Conservation (phyloP, 257 asterid genomes). For the Voacanga thouarsii region DNA sequence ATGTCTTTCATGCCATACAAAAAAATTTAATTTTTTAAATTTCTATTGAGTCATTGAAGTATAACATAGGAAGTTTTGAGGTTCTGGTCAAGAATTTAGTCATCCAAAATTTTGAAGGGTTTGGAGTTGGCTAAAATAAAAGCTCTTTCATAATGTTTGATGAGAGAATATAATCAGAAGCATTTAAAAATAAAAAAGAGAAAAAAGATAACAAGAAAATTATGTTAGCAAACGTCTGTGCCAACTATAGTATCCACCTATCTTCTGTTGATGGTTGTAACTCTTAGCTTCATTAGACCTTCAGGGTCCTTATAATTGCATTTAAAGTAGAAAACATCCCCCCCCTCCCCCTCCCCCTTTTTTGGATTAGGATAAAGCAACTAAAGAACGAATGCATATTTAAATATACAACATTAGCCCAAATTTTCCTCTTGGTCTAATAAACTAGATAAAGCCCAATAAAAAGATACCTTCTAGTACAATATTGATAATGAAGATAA, state of each 20-base stretch:
- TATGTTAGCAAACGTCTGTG: constrained; percentile 50
- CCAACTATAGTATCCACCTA: constrained; percentile 81
- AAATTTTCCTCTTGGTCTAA: not conserved
- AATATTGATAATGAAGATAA: no score
- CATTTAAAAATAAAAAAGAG: not conserved
- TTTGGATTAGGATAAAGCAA: not conserved
- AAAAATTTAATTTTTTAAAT: not conserved
- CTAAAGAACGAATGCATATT: not conserved
- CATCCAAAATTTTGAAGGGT: not conserved
- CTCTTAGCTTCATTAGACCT: constrained; percentile 75
- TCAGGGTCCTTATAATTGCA: constrained; percentile 85
- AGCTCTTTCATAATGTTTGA: not conserved
- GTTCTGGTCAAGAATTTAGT: not conserved
- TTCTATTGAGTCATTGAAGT: not conserved
- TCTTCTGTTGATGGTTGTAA: constrained; percentile 76
- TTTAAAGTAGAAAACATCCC: constrained; percentile 9
- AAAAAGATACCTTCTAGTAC: no score
- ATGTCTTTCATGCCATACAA: not conserved
- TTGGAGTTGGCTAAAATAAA: not conserved
- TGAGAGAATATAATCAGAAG: not conserved
- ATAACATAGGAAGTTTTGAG: no score
- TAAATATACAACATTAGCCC: no score
- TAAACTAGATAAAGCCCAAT: not conserved
- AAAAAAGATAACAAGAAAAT: not conserved
- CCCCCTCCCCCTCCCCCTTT: constrained; percentile 1